Percentiles rank a stretch among this genome's conserved stretches.
Evolutionary conservation across 306 rosid species (phyloP).

Genomic region (Lithocarpus polystachyus): DNA sequence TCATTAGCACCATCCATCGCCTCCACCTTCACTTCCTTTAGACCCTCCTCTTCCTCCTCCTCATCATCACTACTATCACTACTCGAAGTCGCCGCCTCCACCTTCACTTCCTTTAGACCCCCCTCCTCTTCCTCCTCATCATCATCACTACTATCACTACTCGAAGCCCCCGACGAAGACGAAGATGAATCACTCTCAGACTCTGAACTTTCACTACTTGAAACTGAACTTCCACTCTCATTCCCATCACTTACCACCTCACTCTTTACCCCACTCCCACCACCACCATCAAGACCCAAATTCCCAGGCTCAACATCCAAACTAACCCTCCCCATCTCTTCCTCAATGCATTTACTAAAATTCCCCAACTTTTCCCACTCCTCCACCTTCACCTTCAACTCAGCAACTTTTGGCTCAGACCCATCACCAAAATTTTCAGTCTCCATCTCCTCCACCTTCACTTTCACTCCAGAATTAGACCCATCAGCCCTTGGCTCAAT

Average conservation of each 20-base stretch:
- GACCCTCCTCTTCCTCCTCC: slow-evolving; percentile 9
- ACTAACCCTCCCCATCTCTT: slow-evolving; percentile 49
- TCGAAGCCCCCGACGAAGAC: slow-evolving; percentile 15
- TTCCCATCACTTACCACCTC: slow-evolving; percentile 5
- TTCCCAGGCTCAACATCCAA: slow-evolving; percentile 27
- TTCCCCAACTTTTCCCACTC: slow-evolving; percentile 16
- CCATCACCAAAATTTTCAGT: too few relatives aligned
- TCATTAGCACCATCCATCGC: background rate
- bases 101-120: slow-evolving; percentile 9
- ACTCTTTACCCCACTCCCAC: slow-evolving; percentile 18
- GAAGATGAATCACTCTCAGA: slow-evolving; percentile 38
- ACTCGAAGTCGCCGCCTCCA: slow-evolving; percentile 17
- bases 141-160: slow-evolving; percentile 13
- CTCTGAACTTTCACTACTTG: slow-evolving; percentile 22
- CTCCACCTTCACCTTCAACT: slow-evolving; percentile 12
- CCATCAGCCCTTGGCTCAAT: slow-evolving; percentile 11
- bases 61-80: slow-evolving; percentile 18
- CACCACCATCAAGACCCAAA: slow-evolving; percentile 15
- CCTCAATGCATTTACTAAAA: slow-evolving; percentile 33
- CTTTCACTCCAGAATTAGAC: slow-evolving; percentile 8
- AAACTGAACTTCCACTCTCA: slow-evolving; percentile 28
- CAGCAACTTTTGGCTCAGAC: background rate
- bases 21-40: slow-evolving; percentile 3
- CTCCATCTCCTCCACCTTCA: background rate
- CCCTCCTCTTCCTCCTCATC: slow-evolving; percentile 1